phyloP scores from a whole-genome alignment of 2,329 filamentous ascomycete genomes.

The Trichoderma oligosporum region DNA sequence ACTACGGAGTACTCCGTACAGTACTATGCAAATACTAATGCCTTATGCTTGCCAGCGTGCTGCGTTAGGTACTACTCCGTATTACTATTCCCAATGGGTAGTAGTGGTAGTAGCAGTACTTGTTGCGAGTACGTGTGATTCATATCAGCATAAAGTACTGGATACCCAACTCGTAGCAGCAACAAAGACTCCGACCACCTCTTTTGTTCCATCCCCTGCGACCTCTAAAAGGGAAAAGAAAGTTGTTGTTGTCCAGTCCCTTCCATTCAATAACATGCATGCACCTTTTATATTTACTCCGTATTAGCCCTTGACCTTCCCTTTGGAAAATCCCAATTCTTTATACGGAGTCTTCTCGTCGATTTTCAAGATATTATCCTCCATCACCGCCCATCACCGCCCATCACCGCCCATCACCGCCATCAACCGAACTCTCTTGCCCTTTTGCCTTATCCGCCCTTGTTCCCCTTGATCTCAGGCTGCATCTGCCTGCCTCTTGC shows the following conservation, averaged over 20 bases:
- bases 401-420: constrained; percentile 8
- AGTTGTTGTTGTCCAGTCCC: neutral
- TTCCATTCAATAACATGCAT: neutral
- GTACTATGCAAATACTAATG: no score
- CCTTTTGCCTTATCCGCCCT: neutral
- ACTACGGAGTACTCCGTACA: no score
- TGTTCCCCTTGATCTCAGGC: neutral
- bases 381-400: no score
- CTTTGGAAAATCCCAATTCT: no score
- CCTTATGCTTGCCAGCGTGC: constrained; percentile 9
- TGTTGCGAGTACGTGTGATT: no score
- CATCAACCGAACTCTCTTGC: constrained; percentile 7
- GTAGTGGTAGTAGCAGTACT: no score
- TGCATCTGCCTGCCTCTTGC: neutral
- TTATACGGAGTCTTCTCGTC: no score
- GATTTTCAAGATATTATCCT: no score
- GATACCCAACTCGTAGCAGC: no score
- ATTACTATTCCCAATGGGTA: constrained; percentile 9
- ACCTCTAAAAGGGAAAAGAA: neutral
- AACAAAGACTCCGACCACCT: no score
- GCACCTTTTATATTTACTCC: no score
- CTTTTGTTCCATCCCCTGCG: no score
- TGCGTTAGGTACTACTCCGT: constrained; percentile 6
- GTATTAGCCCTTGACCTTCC: constrained; percentile 11
- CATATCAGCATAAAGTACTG: neutral